These are phyloP conservation scores for Lizonia empirigonia DNA, from an alignment of 2,329 filamentous ascomycete genomes.

Conservation along the genomic window DNA sequence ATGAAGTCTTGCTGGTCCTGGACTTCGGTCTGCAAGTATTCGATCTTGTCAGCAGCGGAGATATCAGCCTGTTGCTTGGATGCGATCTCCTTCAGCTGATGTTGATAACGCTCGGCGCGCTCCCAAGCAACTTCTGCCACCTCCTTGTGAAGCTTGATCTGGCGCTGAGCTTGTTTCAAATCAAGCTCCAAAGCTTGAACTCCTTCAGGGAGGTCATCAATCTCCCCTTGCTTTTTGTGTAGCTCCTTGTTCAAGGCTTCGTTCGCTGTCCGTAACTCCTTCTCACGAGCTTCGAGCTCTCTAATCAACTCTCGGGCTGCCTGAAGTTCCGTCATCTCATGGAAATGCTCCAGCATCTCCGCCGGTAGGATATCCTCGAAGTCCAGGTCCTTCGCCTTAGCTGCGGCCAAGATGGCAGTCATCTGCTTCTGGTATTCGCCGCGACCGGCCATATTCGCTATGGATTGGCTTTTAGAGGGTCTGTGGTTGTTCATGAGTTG, in stretches of 20 bases:
- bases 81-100: slow-evolving; percentile 9
- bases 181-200: slow-evolving; percentile 24
- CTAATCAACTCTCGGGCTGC: slow-evolving; percentile 23
- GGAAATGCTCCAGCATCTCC: slow-evolving; percentile 19
- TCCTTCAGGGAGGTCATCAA: slow-evolving; percentile 22
- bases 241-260: slow-evolving; percentile 13
- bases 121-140: slow-evolving; percentile 10
- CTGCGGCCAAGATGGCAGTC: slow-evolving; percentile 17
- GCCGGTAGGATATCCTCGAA: slow-evolving; percentile 23
- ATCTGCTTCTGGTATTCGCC: slow-evolving; percentile 24
- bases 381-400: slow-evolving; percentile 18
- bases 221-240: slow-evolving; percentile 20
- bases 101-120: slow-evolving; percentile 22
- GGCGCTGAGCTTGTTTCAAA: slow-evolving; percentile 21
- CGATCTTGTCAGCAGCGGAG: slow-evolving; percentile 10
- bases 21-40: slow-evolving; percentile 17
- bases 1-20: slow-evolving; percentile 10
- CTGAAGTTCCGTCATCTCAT: slow-evolving; percentile 19
- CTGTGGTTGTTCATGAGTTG: not conserved
- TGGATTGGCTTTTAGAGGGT: not conserved
- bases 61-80: slow-evolving; percentile 5
- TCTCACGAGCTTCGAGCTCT: slow-evolving; percentile 21
- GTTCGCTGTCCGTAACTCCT: slow-evolving; percentile 15
- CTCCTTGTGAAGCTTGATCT: slow-evolving; percentile 18
- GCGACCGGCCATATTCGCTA: slow-evolving; percentile 16